Conservation (phyloP, 495 filamentous ascomycete species). For the Pseudomonodictys pantanalensis region DNA sequence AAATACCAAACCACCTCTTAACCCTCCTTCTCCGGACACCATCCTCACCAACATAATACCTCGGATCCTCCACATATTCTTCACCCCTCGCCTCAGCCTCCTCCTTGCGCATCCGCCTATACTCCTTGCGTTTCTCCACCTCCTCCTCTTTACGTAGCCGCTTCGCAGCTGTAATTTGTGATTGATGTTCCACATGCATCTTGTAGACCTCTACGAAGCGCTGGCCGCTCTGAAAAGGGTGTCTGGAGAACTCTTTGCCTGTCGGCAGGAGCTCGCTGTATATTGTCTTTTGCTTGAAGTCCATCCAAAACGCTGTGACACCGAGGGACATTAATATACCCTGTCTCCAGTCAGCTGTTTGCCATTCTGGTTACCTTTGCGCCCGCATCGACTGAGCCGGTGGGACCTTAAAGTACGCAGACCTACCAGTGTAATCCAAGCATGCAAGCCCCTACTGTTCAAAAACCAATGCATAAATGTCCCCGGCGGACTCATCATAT, state of each 20-base stretch:
- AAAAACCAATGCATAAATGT: conserved; percentile 75
- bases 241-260: conserved; percentile 54
- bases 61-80: conserved; percentile 26
- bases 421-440: conserved; percentile 74
- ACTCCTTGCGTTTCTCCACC: conserved; percentile 72
- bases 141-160: conserved; percentile 68
- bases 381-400: neutral
- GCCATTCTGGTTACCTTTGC: neutral
- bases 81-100: conserved; percentile 26
- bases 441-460: conserved; percentile 67
- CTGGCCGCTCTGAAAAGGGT: conserved; percentile 60
- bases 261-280: conserved; percentile 71
- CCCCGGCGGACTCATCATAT: conserved; percentile 73
- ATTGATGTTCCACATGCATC: conserved; percentile 64
- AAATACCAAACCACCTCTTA: conserved; percentile 39
- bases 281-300: conserved; percentile 67
- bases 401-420: neutral
- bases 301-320: conserved; percentile 61
- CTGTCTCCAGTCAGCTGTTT: conserved; percentile 34
- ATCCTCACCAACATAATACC: conserved; percentile 35
- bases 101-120: conserved; percentile 51
- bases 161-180: conserved; percentile 61
- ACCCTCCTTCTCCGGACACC: conserved; percentile 35
- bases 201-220: conserved; percentile 63
- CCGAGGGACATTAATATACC: conserved; percentile 66